These are phyloP conservation scores for Peniophora sp. DNA, from an alignment of 1,284 basidiomycete genomes.

Conservation along the genomic window DNA sequence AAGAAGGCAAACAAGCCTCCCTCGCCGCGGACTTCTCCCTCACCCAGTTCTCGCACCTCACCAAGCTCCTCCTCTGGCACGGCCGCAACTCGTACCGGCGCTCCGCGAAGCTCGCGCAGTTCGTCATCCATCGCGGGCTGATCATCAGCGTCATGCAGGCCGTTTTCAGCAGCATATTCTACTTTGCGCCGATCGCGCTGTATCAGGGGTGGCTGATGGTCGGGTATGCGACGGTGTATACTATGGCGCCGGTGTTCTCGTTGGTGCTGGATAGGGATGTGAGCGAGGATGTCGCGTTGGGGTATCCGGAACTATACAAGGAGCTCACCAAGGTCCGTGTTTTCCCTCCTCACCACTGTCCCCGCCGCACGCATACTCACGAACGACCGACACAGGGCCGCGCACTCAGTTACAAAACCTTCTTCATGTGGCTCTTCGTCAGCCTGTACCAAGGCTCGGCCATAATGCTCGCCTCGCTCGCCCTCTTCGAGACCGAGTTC, in stretches of 20 bases:
- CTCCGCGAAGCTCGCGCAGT: conserved; percentile 95
- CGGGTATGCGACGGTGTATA: conserved; percentile 96
- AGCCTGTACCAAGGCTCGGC: conserved; percentile 97
- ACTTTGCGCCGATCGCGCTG: conserved; percentile 96
- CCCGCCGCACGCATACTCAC: conserved; percentile 6
- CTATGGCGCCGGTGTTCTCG: conserved; percentile 98
- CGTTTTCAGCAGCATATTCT: conserved; percentile 96
- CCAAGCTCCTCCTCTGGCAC: conserved; percentile 94
- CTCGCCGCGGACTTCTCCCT: conserved; percentile 98
- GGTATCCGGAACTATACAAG: conserved; percentile 98
- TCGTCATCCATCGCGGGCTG: conserved; percentile 96
- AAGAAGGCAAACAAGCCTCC: conserved; percentile 97
- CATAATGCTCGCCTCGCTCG: conserved; percentile 96
- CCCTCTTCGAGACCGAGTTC: conserved; percentile 97
- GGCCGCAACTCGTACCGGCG: conserved; percentile 98
- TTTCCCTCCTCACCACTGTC: background rate
- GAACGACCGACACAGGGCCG: conserved; percentile 55
- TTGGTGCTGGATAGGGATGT: conserved; percentile 95
- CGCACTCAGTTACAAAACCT: conserved; percentile 90
- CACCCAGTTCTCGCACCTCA: conserved; percentile 91
- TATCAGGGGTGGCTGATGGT: conserved; percentile 99
- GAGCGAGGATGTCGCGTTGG: conserved; percentile 88
- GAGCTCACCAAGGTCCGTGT: conserved; percentile 81
- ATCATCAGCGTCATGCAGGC: conserved; percentile 98
- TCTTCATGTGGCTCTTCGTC: conserved; percentile 97